Conservation (phyloP, 2,329 filamentous ascomycete species). For the Fusarium palustre region DNA sequence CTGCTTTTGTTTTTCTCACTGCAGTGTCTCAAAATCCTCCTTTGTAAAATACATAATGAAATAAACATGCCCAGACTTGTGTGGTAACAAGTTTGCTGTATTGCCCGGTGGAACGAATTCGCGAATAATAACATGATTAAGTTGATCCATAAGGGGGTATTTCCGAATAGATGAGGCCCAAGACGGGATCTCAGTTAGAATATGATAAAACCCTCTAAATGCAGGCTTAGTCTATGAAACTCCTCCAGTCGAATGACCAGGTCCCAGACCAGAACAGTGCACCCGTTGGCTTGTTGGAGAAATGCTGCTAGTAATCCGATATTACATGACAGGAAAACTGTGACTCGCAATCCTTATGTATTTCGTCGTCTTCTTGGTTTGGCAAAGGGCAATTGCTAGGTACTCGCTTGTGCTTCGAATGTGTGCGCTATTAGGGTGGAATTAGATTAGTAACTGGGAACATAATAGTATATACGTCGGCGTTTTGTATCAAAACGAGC, state of each 20-base stretch:
- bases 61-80: neutral
- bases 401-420: constrained; percentile 13
- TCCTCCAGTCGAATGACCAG: constrained; percentile 38
- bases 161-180: constrained; percentile 11
- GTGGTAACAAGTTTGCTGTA: constrained; percentile 1
- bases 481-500: constrained; percentile 17
- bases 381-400: constrained; percentile 9
- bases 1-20: neutral
- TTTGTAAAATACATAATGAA: constrained; percentile 14
- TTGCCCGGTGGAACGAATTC: neutral
- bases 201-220: constrained; percentile 42
- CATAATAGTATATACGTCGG: constrained; percentile 33
- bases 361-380: constrained; percentile 7
- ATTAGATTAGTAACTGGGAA: constrained; percentile 29
- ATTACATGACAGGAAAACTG: constrained; percentile 30
- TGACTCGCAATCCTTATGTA: constrained; percentile 17
- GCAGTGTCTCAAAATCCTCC: neutral
- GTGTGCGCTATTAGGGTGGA: constrained; percentile 18
- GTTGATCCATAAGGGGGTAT: constrained; percentile 3
- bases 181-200: constrained; percentile 26
- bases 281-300: constrained; percentile 29
- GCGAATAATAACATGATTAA: neutral
- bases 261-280: constrained; percentile 15
- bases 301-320: constrained; percentile 37
- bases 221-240: constrained; percentile 43